Evolutionary conservation across 331 rosid species (phyloP).

Genomic region (Spiraea crenata): DNA sequence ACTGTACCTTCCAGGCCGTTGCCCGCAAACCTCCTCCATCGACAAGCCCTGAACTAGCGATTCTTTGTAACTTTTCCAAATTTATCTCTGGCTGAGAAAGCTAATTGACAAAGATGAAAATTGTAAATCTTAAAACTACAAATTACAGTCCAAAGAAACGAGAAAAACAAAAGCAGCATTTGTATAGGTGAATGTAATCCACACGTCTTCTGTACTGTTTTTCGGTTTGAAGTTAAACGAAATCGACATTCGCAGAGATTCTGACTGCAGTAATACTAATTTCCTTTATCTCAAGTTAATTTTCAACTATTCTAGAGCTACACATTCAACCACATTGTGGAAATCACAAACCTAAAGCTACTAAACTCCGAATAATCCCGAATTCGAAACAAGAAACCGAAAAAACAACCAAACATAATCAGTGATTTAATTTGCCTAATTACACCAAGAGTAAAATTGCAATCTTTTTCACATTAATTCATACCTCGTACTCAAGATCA

Average conservation of each 20-base stretch:
- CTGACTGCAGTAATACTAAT: background rate
- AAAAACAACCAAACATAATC: background rate
- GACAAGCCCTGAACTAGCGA: slow-evolving; percentile 63
- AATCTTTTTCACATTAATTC: background rate
- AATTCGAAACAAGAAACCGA: background rate
- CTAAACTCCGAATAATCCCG: background rate
- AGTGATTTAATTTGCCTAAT: background rate
- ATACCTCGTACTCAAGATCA: slow-evolving; percentile 68
- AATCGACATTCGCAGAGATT: background rate
- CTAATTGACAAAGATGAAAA: slow-evolving; percentile 27
- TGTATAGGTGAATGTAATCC: background rate
- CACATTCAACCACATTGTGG: background rate
- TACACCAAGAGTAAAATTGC: background rate
- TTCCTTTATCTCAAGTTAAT: too few species aligned
- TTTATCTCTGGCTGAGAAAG: slow-evolving; percentile 58
- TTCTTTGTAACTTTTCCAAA: slow-evolving; percentile 68
- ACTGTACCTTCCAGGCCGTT: slow-evolving; percentile 64
- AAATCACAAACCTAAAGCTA: background rate
- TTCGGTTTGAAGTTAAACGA: background rate
- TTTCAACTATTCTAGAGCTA: background rate
- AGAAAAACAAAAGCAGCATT: background rate
- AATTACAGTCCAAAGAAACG: background rate
- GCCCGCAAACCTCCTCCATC: slow-evolving; percentile 73
- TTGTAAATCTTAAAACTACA: background rate
- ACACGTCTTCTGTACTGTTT: background rate